Evolutionary conservation across 371 early-diverging fungal genomes (phyloP).

Genomic region (Dinochytrium kinnereticum): DNA sequence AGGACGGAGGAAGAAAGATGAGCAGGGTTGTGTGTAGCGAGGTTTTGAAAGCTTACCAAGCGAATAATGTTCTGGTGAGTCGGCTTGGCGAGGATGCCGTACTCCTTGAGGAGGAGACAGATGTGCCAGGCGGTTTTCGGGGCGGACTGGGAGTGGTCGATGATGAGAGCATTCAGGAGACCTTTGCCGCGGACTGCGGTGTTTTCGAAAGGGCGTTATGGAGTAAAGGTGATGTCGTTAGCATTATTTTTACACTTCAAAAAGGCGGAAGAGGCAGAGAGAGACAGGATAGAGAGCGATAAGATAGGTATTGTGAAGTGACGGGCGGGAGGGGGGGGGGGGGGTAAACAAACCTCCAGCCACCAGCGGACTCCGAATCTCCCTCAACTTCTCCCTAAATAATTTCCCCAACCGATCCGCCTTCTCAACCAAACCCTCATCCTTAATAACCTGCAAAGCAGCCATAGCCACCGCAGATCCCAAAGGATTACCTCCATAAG

Average conservation of each 20-base stretch:
- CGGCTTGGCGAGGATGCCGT: conserved; percentile 95
- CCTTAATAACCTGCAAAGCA: conserved; percentile 91
- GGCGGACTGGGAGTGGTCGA: conserved; percentile 81
- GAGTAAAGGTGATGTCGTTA: conserved; percentile 15
- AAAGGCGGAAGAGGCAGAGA: not conserved
- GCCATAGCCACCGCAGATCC: conserved; percentile 94
- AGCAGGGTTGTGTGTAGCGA: too few relatives aligned
- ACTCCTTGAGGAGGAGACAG: conserved; percentile 88
- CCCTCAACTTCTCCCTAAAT: conserved; percentile 77
- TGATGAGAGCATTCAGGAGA: conserved; percentile 94
- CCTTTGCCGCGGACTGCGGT: conserved; percentile 91
- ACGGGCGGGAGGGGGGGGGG: not conserved
- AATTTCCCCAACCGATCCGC: conserved; percentile 76
- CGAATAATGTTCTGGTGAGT: conserved; percentile 98
- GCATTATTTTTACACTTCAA: too few relatives aligned
- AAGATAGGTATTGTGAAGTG: not conserved
- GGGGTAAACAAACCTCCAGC: conserved; percentile 39
- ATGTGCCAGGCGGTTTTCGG: conserved; percentile 94
- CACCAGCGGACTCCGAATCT: conserved; percentile 75
- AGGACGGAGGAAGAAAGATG: too few relatives aligned
- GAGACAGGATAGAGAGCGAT: not conserved
- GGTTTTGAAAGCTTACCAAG: too few relatives aligned
- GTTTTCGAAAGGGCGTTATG: not conserved
- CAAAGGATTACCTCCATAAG: conserved; percentile 97
- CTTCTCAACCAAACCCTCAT: conserved; percentile 87